Evolutionary conservation across 805 yeast genomes (phyloP).

Genomic region (Candida endomychidarum): DNA sequence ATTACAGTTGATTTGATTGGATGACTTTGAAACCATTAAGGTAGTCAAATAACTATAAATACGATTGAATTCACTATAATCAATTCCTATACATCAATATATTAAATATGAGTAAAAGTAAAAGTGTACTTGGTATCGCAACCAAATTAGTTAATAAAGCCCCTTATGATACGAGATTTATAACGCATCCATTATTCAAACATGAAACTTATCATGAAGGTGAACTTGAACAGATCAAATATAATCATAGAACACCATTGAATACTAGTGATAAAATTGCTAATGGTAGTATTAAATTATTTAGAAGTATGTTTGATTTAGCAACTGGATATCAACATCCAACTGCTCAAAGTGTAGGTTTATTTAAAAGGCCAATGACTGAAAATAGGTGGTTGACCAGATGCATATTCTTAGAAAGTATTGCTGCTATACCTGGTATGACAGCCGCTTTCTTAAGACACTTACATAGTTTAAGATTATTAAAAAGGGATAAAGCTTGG

Average conservation of each 20-base stretch:
- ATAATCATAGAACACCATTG: constrained; percentile 53
- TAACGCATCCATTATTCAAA: constrained; percentile 41
- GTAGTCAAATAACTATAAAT: not conserved
- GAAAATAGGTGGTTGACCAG: constrained; percentile 63
- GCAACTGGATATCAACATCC: constrained; percentile 68
- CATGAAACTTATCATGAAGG: constrained; percentile 33
- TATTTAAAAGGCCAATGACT: constrained; percentile 42
- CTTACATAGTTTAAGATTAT: constrained; percentile 58
- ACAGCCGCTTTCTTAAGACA: constrained; percentile 74
- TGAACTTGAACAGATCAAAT: constrained; percentile 38
- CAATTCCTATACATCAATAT: not conserved
- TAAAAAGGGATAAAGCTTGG: constrained; percentile 72
- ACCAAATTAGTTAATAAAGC: constrained; percentile 26
- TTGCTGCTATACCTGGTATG: constrained; percentile 82
- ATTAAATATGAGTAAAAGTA: constrained; percentile 3
- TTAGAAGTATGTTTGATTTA: constrained; percentile 55
- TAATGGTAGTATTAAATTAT: constrained; percentile 40
- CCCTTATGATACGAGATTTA: constrained; percentile 28
- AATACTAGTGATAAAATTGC: constrained; percentile 55
- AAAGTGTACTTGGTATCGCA: constrained; percentile 20
- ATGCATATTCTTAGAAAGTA: constrained; percentile 62
- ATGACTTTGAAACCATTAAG: not conserved
- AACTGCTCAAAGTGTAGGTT: constrained; percentile 32
- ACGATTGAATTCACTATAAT: not conserved
- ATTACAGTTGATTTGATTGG: not conserved